Percentiles rank a stretch among this genome's conserved stretches.
These are phyloP conservation scores for Agrocybe chaxingu DNA, from an alignment of 768 basidiomycete species.

Conservation along the genomic window DNA sequence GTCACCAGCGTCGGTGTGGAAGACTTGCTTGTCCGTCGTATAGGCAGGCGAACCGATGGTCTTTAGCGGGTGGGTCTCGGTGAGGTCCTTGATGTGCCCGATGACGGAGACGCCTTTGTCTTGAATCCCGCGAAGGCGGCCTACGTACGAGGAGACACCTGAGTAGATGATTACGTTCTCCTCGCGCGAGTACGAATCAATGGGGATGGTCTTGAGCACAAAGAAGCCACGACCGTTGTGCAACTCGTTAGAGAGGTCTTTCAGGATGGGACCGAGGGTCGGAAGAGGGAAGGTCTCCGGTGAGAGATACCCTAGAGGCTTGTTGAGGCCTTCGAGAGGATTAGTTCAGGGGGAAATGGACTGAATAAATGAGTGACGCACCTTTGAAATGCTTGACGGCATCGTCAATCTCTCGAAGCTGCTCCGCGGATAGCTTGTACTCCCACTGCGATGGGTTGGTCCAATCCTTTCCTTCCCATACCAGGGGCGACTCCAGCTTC, in stretches of 20 bases:
- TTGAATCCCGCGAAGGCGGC: conserved; percentile 14
- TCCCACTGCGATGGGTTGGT: conserved; percentile 38
- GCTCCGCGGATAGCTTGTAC: conserved; percentile 25
- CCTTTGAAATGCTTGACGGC: conserved; percentile 32
- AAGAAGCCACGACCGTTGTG: conserved; percentile 46
- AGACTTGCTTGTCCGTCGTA: conserved; percentile 48
- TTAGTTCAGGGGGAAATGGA: background rate
- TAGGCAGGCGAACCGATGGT: conserved; percentile 42
- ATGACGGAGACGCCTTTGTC: conserved; percentile 31
- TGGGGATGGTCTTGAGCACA: conserved; percentile 43
- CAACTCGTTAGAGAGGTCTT: conserved; percentile 35
- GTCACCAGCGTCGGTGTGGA: conserved; percentile 44
- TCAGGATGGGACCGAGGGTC: conserved; percentile 31
- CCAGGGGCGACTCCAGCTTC: conserved; percentile 31
- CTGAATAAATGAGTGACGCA: conserved; percentile 5
- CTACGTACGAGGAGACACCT: conserved; percentile 27
- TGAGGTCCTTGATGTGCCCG: conserved; percentile 45
- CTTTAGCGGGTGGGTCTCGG: conserved; percentile 30
- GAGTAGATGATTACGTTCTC: conserved; percentile 43
- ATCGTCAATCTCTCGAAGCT: conserved; percentile 34
- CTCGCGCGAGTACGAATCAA: conserved; percentile 34
- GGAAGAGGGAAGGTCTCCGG: conserved; percentile 43
- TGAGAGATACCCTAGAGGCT: conserved; percentile 27
- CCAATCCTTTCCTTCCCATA: conserved; percentile 44
- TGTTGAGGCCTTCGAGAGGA: conserved; percentile 16